A percentile compares a stretch with the other conserved stretches of the same genome.
Evolutionary conservation across 305 asterid species (phyloP).

Genomic region (Galium porrigens): DNA sequence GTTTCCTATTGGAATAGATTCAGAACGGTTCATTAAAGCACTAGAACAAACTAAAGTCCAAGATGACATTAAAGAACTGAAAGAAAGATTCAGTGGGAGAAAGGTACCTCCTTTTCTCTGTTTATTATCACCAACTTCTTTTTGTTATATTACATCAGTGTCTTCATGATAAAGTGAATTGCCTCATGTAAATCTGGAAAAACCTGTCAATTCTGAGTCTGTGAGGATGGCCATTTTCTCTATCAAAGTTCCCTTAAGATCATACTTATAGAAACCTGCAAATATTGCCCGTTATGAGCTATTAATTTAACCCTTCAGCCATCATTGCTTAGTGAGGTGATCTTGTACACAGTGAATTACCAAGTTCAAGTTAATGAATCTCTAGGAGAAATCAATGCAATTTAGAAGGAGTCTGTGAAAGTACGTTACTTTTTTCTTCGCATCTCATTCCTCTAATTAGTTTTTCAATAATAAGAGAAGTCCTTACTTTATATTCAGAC

Average conservation of each 20-base stretch:
- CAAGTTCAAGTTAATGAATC: not conserved
- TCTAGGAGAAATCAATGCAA: not conserved
- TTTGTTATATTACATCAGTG: not conserved
- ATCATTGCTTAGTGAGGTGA: not conserved
- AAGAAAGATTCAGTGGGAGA: conserved; percentile 72
- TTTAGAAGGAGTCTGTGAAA: not conserved
- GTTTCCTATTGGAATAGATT: conserved; percentile 93
- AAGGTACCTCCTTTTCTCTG: conserved; percentile 35
- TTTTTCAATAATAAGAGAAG: not conserved
- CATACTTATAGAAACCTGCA: not conserved
- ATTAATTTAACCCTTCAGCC: not conserved
- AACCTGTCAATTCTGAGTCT: not conserved
- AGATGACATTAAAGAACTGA: conserved; percentile 44
- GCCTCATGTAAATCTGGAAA: not conserved
- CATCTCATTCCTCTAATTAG: not conserved
- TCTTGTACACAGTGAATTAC: not conserved
- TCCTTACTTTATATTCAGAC: not conserved
- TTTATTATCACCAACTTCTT: conserved; percentile 3
- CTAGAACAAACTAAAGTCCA: conserved; percentile 51
- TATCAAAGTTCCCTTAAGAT: not conserved
- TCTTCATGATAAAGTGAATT: not conserved
- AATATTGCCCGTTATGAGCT: not conserved
- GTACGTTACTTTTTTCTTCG: not conserved
- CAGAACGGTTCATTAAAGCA: conserved; percentile 75
- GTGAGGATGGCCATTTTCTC: not conserved